Conservation (phyloP, 2,329 filamentous ascomycete genomes). For the Trichophyton benhamiae region DNA sequence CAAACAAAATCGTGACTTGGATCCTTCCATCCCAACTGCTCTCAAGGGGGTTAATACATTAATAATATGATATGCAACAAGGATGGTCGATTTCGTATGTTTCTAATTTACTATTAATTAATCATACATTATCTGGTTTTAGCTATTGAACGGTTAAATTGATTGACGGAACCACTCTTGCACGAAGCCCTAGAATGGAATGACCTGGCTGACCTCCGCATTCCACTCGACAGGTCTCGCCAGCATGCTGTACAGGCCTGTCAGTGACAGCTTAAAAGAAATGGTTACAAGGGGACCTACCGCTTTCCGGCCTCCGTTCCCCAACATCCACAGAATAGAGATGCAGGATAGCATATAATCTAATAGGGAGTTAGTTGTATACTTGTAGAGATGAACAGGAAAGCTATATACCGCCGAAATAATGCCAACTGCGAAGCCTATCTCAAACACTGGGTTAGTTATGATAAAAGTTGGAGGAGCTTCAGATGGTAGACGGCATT, state of each 20-base stretch:
- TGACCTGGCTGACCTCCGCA: constrained; percentile 38
- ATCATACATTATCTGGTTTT: too few species aligned
- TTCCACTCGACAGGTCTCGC: constrained; percentile 42
- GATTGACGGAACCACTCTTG: too few species aligned
- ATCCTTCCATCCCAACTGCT: too few species aligned
- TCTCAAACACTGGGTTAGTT: not conserved
- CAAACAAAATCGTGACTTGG: too few species aligned
- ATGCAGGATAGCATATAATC: constrained; percentile 45
- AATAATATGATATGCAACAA: too few species aligned
- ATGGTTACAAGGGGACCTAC: constrained; percentile 20
- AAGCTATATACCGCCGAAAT: constrained; percentile 36
- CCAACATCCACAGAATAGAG: constrained; percentile 46
- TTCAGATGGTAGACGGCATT: constrained; percentile 7
- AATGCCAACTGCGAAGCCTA: constrained; percentile 37
- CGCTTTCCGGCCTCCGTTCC: constrained; percentile 42
- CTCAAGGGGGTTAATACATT: too few species aligned
- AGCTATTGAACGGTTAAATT: too few species aligned
- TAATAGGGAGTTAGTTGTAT: constrained; percentile 16
- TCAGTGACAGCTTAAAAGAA: not conserved
- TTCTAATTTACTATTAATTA: too few species aligned
- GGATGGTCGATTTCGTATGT: too few species aligned
- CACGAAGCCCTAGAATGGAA: constrained; percentile 28
- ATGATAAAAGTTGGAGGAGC: not conserved
- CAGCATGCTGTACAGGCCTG: constrained; percentile 34
- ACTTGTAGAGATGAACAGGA: not conserved